These are phyloP conservation scores for Fraxinus americana DNA, from an alignment of 257 asterid species.

Conservation along the genomic window DNA sequence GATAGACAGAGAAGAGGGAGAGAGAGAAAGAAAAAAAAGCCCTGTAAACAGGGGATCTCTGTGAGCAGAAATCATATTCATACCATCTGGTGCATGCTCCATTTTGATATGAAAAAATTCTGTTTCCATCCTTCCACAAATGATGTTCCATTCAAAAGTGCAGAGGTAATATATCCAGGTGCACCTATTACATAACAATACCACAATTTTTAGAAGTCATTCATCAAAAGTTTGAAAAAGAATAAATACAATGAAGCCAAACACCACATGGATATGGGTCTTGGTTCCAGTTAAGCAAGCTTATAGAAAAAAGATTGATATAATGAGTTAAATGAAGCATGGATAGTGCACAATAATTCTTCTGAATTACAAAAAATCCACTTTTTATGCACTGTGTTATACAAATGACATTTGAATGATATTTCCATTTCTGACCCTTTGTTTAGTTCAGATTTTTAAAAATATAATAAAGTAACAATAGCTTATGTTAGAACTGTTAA, in stretches of 20 bases:
- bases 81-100: conserved; percentile 99
- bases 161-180: conserved; percentile 86
- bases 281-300: background rate
- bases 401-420: background rate
- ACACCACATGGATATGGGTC: background rate
- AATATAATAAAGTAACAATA: background rate
- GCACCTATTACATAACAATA: conserved; percentile 62
- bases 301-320: background rate
- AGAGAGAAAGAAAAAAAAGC: background rate
- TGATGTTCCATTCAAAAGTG: conserved; percentile 81
- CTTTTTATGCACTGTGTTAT: background rate
- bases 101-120: conserved; percentile 84
- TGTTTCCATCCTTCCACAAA: conserved; percentile 97
- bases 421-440: background rate
- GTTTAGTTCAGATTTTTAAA: background rate
- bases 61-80: conserved; percentile 18
- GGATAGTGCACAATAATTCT: background rate
- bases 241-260: background rate
- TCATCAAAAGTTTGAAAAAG: background rate
- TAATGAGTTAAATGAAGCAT: background rate
- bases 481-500: background rate
- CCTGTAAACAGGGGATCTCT: conserved; percentile 16
- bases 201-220: background rate
- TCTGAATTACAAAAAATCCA: background rate
- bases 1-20: background rate